These are phyloP conservation scores for Mallotus nudiflorus DNA, from an alignment of 345 rosid species.

Conservation along the genomic window DNA sequence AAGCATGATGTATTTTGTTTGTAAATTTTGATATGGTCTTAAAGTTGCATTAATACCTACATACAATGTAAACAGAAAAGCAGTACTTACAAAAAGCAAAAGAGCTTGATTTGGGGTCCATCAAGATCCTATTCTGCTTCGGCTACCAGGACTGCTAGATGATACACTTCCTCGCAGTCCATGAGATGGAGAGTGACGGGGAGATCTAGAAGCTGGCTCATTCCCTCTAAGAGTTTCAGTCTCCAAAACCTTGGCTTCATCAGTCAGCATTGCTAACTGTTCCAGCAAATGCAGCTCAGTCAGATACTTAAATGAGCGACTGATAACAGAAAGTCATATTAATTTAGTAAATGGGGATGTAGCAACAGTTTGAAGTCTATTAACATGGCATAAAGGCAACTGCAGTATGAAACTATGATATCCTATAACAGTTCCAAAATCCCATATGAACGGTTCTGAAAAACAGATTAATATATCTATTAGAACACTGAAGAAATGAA, in stretches of 20 bases:
- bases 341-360: not conserved
- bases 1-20: not conserved
- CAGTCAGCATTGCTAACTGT: conserved; percentile 59
- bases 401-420: not conserved
- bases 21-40: not conserved
- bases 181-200: conserved; percentile 34
- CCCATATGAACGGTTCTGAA: not conserved
- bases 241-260: conserved; percentile 70
- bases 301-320: not conserved
- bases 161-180: conserved; percentile 20
- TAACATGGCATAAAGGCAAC: not conserved
- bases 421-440: not conserved
- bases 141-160: conserved; percentile 47
- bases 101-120: conserved; percentile 5
- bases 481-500: not conserved
- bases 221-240: conserved; percentile 42
- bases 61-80: not conserved
- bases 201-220: conserved; percentile 41
- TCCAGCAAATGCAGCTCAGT: conserved; percentile 7
- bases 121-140: conserved; percentile 54
- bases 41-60: not conserved
- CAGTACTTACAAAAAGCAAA: conserved; percentile 30
- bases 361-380: not conserved
- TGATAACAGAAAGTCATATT: not conserved
- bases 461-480: not conserved